Conservation (phyloP, 2,329 filamentous ascomycete species). For the Phialemoniopsis sp. region DNA sequence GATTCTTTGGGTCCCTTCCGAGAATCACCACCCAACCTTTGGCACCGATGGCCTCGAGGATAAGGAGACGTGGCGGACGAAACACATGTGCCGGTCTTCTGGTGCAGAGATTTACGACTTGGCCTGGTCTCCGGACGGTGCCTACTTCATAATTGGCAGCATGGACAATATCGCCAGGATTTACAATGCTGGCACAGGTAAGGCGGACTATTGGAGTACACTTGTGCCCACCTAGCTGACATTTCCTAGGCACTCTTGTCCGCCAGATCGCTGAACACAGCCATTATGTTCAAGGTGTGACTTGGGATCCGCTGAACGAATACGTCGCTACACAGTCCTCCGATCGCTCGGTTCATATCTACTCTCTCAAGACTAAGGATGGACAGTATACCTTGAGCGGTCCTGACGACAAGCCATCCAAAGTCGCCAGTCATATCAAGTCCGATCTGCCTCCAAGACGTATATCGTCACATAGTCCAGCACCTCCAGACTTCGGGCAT, state of each 20-base stretch:
- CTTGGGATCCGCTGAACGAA: constrained; percentile 97
- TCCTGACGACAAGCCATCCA: constrained; percentile 64
- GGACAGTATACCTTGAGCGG: constrained; percentile 78
- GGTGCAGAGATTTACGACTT: constrained; percentile 97
- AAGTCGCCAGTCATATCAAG: constrained; percentile 71
- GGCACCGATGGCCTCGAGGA: constrained; percentile 86
- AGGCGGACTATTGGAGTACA: constrained; percentile 75
- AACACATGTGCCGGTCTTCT: constrained; percentile 94
- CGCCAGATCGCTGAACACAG: constrained; percentile 96
- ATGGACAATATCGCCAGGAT: constrained; percentile 99
- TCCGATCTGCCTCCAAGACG: constrained; percentile 90
- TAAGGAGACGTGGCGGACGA: constrained; percentile 94
- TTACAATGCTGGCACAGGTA: constrained; percentile 90
- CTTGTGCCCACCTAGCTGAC: constrained; percentile 96
- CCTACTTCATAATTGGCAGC: constrained; percentile 96
- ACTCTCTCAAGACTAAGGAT: constrained; percentile 93
- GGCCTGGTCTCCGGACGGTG: constrained; percentile 96
- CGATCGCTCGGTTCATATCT: constrained; percentile 96
- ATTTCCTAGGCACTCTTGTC: constrained; percentile 64
- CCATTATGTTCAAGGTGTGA: constrained; percentile 96
- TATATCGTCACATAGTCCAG: constrained; percentile 88
- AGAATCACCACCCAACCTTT: constrained; percentile 64
- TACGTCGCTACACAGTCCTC: constrained; percentile 98
- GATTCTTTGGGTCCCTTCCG: constrained; percentile 90
- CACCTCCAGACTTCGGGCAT: constrained; percentile 74